phyloP scores from a whole-genome alignment of 805 yeast genomes.

The Pichia pseudocactophila region DNA sequence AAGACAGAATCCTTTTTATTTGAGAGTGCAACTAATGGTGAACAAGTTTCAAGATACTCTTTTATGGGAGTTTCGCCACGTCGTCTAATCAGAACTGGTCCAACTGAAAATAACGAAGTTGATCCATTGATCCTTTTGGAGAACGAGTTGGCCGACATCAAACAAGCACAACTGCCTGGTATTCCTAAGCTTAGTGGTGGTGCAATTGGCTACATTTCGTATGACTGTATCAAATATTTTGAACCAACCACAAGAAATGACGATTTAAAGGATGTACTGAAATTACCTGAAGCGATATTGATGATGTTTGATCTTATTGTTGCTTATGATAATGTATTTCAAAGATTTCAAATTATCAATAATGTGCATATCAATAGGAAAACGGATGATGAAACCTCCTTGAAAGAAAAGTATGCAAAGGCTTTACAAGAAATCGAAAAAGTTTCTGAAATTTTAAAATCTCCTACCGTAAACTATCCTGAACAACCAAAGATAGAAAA shows the following conservation, averaged over 20 bases:
- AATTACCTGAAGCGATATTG: slow-evolving; percentile 84
- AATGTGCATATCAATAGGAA: slow-evolving; percentile 47
- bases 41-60: slow-evolving; percentile 80
- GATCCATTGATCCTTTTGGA: slow-evolving; percentile 80
- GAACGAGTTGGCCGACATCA: slow-evolving; percentile 53
- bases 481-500: slow-evolving; percentile 63
- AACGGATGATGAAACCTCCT: slow-evolving; percentile 22
- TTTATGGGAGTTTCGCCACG: slow-evolving; percentile 84
- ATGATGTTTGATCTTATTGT: slow-evolving; percentile 87
- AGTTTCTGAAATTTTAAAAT: slow-evolving; percentile 40
- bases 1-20: slow-evolving; percentile 68
- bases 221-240: slow-evolving; percentile 93
- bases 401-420: slow-evolving; percentile 38
- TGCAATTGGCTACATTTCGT: slow-evolving; percentile 91
- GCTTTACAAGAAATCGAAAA: slow-evolving; percentile 54
- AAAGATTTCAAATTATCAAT: slow-evolving; percentile 82
- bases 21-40: slow-evolving; percentile 86
- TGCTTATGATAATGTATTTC: slow-evolving; percentile 91
- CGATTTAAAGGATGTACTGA: slow-evolving; percentile 63
- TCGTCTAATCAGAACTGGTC: slow-evolving; percentile 78
- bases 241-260: slow-evolving; percentile 82
- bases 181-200: slow-evolving; percentile 86
- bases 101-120: slow-evolving; percentile 47
- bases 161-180: slow-evolving; percentile 73
- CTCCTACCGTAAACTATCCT: slow-evolving; percentile 47